Base-by-base conservation (phyloP, 805 yeast genomes). In the Metschnikowia continentalis region DNA sequence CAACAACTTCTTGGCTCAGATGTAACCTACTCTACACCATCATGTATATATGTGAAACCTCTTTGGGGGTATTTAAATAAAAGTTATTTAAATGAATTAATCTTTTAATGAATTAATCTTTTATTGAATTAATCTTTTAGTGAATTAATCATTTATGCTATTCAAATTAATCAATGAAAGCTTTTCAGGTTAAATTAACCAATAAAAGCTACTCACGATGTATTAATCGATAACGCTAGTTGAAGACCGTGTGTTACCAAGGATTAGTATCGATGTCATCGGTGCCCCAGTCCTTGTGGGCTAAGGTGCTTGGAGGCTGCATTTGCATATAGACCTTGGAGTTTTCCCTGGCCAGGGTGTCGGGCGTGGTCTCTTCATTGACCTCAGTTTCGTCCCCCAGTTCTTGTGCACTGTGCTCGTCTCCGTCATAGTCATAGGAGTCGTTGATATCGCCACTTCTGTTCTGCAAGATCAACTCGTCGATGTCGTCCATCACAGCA, bases 401-500 rank as follows among this genome's bases (percentile, higher is more conserved):
- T 33, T 61, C 64, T 1, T 65, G 66, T 1, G 61, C 66, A 23
- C 17, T 23, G 3, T 39, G 30, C 8, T 53, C 62, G 7, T 61
- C 64, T 32, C 62, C 65, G 35, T 62, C 62, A 36, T 60, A 58
- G 41, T 61, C 67, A 51, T 57, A 71, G 5, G 72, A 67, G 19
- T 71, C 74, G 51, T 69, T 67, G 39, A 62, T 53, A 41, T 61
- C 51, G 46, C 57, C 61, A 20, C 62, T 62, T 43, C 60, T 64
- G 55, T 73, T 71, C 39, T 56, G 59, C 11, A 65, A 53, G 33
- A 71, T 51, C 6, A 86, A 74, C 49, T 82, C 88, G 57, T 87
- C 96, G 35, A 89, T 69, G 48, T 80, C 82, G 62, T 89, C 96
- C 50, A 85, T 68, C 11, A 90, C 73, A 15, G 81, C 82, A 19